Evolutionary conservation across 2,329 filamentous ascomycete genomes (phyloP), one percentile per base, ranked within the genome.

Genomic region (Teratosphaeriaceae sp.): DNA sequence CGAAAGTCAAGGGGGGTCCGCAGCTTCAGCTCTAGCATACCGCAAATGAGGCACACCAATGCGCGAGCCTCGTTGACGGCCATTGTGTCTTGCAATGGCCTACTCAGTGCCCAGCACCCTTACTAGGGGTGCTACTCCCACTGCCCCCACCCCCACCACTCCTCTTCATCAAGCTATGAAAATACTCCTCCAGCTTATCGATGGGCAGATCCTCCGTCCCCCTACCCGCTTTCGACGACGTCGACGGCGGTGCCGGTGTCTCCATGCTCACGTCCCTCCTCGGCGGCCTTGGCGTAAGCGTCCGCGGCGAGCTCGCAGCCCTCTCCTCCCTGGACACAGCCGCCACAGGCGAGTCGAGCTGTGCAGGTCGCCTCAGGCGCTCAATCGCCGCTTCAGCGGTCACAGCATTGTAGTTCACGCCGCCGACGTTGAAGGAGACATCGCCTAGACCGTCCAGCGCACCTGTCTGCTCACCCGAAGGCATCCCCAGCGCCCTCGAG

Each of bases 371-470:
- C 44, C 58, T 60, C 8, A 62, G 45, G n/a, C 57, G 48, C 42
- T 61, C 58, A 35, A 62, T 61, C 7, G 56, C 60, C 31, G 55
- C 55, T 42, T 60, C 58, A 3, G 59, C 59, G 5, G 51, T 47
- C 6, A 55, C 50, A 2, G 57, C 56, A 31, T 62, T 60, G 43
- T 65, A 65, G 61, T 95, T 89, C 50, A 98, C 96, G 41, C 92
- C 92, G 31, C 92, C 92, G 76, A 98, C 92, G 63, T 98, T 98
- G 70, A 97, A 96, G 23, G 51, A 55, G 16, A 62, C 60, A 26
- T 60, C 60, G 19, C 60, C 60, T 2, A 62, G 48, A 16, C 56
- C 53, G 37, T 54, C 50, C n/a, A 62, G 45, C 3, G 60, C 60
- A 18, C 59, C 59, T 2, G 54, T 59, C 23, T 51, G 50, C 29